Conservation (phyloP, 768 basidiomycete species). For the Trametes sanguinea region DNA sequence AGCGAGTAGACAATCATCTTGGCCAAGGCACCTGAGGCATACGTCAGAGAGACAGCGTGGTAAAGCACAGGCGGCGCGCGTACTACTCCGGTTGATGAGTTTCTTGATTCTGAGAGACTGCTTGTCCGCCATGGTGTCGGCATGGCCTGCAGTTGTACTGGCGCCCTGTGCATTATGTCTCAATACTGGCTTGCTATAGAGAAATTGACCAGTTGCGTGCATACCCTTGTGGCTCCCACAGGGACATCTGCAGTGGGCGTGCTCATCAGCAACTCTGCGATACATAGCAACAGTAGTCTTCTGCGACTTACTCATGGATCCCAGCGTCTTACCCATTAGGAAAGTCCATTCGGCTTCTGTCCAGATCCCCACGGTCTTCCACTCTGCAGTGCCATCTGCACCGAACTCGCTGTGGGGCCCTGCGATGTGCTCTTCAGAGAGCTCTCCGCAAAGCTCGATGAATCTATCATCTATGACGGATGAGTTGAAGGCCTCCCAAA, state of each 20-base stretch:
- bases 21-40: constrained; percentile 67
- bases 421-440: constrained; percentile 71
- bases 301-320: constrained; percentile 59
- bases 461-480: constrained; percentile 73
- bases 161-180: constrained; percentile 46
- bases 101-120: constrained; percentile 70
- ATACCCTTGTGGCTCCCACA: constrained; percentile 67
- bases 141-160: constrained; percentile 66
- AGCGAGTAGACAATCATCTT: constrained; percentile 89
- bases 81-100: constrained; percentile 62
- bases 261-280: not conserved
- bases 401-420: constrained; percentile 57
- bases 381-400: constrained; percentile 55
- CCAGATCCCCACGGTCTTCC: constrained; percentile 91
- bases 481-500: constrained; percentile 82
- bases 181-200: not conserved
- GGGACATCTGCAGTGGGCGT: constrained; percentile 55
- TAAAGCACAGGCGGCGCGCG: constrained; percentile 24
- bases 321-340: constrained; percentile 79
- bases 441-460: constrained; percentile 66
- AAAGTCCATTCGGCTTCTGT: constrained; percentile 80
- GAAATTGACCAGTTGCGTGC: constrained; percentile 9
- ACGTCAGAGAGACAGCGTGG: not conserved
- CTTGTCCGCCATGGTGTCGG: constrained; percentile 61
- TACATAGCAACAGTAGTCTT: not conserved